Evolutionary conservation across 2,329 filamentous ascomycete genomes (phyloP).

Genomic region (Pyricularia grisea): DNA sequence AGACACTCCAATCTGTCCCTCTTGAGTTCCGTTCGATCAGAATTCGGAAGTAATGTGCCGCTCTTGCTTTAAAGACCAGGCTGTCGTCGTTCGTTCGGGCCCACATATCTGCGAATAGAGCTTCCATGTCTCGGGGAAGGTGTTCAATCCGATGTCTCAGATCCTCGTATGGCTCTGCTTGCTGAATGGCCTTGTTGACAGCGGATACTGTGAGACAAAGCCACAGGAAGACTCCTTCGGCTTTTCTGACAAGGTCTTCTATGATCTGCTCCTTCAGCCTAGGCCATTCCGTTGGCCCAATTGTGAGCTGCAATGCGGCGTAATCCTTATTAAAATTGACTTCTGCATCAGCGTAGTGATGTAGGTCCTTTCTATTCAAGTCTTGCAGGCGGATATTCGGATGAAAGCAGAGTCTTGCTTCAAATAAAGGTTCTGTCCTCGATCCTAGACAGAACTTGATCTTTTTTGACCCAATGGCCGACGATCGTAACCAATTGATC

Average conservation of each 20-base stretch:
- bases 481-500: background rate
- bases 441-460: too few species aligned
- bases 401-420: background rate
- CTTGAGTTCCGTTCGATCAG: background rate
- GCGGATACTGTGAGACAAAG: too few species aligned
- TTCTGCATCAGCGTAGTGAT: background rate
- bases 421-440: too few species aligned
- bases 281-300: background rate
- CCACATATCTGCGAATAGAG: constrained; percentile 3
- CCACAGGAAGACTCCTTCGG: constrained; percentile 2
- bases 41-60: background rate
- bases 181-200: too few species aligned
- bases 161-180: too few species aligned
- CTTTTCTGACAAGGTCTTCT: background rate
- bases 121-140: background rate
- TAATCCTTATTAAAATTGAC: background rate
- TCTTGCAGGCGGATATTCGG: background rate
- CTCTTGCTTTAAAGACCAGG: background rate
- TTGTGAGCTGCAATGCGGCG: background rate
- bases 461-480: background rate
- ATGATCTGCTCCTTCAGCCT: background rate
- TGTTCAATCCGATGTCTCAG: background rate
- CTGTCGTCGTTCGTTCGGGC: background rate
- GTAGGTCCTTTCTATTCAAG: background rate
- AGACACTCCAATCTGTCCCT: too few species aligned